Percentiles rank a stretch among this genome's conserved stretches.
Evolutionary conservation across 2,329 filamentous ascomycete species (phyloP).

Genomic region (Ilyonectria robusta): DNA sequence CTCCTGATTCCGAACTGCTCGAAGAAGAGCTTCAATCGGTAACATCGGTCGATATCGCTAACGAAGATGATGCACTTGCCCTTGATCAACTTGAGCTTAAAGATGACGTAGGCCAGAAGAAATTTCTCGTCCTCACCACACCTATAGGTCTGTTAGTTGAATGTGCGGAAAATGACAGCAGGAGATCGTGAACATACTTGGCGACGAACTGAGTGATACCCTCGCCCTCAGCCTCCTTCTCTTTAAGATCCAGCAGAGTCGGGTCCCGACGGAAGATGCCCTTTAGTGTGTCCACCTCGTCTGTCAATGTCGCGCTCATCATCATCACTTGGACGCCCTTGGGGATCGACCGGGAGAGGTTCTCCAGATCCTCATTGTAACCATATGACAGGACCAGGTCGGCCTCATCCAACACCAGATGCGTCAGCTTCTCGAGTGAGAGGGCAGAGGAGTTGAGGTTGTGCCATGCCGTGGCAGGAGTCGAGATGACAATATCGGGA

Average conservation of each 20-base stretch:
- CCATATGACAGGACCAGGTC: slow-evolving; percentile 95
- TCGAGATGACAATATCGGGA: slow-evolving; percentile 92
- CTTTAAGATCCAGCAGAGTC: slow-evolving; percentile 84
- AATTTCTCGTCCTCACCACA: slow-evolving; percentile 99
- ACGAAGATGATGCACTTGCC: slow-evolving; percentile 86
- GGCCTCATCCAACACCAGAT: slow-evolving; percentile 93
- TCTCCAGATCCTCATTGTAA: slow-evolving; percentile 90
- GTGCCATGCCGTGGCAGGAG: slow-evolving; percentile 85
- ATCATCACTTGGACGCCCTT: slow-evolving; percentile 91
- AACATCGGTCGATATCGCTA: slow-evolving; percentile 87
- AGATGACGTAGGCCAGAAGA: slow-evolving; percentile 90
- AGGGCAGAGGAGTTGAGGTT: slow-evolving; percentile 78
- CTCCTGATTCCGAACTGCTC: slow-evolving; percentile 97
- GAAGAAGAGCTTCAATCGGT: slow-evolving; percentile 93
- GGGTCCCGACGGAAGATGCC: slow-evolving; percentile 88
- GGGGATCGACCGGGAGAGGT: slow-evolving; percentile 82
- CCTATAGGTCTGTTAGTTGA: slow-evolving; percentile 55
- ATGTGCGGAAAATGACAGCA: not conserved
- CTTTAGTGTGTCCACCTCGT: slow-evolving; percentile 89
- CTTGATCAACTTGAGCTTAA: slow-evolving; percentile 93
- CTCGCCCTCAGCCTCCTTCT: slow-evolving; percentile 82
- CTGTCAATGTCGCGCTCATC: slow-evolving; percentile 93
- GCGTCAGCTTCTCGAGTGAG: slow-evolving; percentile 77
- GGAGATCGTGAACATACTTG: slow-evolving; percentile 64
- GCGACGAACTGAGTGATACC: slow-evolving; percentile 90